Conservation (phyloP, 2,329 filamentous ascomycete genomes). For the Pestalotiopsis fici region DNA sequence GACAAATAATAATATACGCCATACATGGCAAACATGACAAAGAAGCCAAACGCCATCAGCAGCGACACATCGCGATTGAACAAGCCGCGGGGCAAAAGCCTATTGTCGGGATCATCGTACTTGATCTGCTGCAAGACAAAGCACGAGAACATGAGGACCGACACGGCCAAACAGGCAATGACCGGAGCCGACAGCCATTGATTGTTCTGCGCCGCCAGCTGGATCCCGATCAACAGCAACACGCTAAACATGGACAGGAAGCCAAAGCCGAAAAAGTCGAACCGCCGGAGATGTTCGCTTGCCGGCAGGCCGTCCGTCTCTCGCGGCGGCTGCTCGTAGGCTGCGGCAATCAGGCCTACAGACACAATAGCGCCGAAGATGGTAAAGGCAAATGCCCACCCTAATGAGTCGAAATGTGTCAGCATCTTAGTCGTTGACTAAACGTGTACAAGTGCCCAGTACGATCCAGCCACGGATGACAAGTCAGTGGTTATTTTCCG, state of each 20-base stretch:
- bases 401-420: no score
- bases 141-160: slow-evolving; percentile 1
- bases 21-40: slow-evolving; percentile 13
- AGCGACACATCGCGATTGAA: slow-evolving; percentile 10
- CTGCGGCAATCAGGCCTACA: background rate
- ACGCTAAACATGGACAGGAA: slow-evolving; percentile 8
- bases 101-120: slow-evolving; percentile 4
- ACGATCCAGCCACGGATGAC: no score
- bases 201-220: slow-evolving; percentile 9
- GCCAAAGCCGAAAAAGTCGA: slow-evolving; percentile 12
- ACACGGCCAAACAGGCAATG: background rate
- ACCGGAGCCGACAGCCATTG: slow-evolving; percentile 4
- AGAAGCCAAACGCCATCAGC: slow-evolving; percentile 11
- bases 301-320: background rate
- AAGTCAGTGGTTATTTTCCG: no score
- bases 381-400: slow-evolving; percentile 11
- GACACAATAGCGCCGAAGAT: slow-evolving; percentile 10
- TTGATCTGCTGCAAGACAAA: slow-evolving; percentile 9
- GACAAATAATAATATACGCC: slow-evolving; percentile 12
- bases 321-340: slow-evolving; percentile 6
- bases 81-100: slow-evolving; percentile 5
- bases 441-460: no score
- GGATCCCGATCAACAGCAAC: slow-evolving; percentile 5
- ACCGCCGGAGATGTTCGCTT: slow-evolving; percentile 4
- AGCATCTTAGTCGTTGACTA: no score